phyloP scores from a whole-genome alignment of 169 alveolate species.

The Plasmodium ovale region DNA sequence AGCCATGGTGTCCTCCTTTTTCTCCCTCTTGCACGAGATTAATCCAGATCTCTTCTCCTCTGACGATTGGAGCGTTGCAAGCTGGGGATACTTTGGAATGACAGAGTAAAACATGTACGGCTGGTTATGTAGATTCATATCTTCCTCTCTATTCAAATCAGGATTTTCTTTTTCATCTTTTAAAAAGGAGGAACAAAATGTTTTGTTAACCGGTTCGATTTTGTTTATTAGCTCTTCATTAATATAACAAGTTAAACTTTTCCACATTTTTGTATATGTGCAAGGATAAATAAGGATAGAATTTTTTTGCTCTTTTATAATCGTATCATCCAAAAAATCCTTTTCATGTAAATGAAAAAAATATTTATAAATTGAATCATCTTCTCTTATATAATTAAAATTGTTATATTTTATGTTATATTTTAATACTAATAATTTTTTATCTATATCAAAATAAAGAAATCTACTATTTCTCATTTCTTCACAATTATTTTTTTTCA shows the following conservation, averaged over 20 bases:
- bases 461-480: constrained; percentile 75
- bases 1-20: constrained; percentile 33
- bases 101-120: constrained; percentile 76
- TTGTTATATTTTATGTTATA: constrained; percentile 36
- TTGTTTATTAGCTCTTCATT: constrained; percentile 75
- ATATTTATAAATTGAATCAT: constrained; percentile 51
- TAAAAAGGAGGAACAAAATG: constrained; percentile 72
- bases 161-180: constrained; percentile 17
- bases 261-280: constrained; percentile 73
- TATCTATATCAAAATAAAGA: constrained; percentile 60
- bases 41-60: not conserved
- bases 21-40: not conserved
- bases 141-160: constrained; percentile 13
- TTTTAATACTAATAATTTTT: constrained; percentile 66
- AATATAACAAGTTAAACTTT: constrained; percentile 69
- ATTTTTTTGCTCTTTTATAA: constrained; percentile 45
- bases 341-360: constrained; percentile 54
- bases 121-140: constrained; percentile 45
- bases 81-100: constrained; percentile 59
- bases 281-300: constrained; percentile 58
- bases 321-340: constrained; percentile 48
- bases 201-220: constrained; percentile 76
- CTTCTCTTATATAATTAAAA: constrained; percentile 44
- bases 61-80: not conserved
- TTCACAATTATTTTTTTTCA: constrained; percentile 75